Evolutionary conservation across 2,329 filamentous ascomycete genomes (phyloP), one percentile per base, ranked within the genome.

Genomic region (Blastomyces emzantsi): DNA sequence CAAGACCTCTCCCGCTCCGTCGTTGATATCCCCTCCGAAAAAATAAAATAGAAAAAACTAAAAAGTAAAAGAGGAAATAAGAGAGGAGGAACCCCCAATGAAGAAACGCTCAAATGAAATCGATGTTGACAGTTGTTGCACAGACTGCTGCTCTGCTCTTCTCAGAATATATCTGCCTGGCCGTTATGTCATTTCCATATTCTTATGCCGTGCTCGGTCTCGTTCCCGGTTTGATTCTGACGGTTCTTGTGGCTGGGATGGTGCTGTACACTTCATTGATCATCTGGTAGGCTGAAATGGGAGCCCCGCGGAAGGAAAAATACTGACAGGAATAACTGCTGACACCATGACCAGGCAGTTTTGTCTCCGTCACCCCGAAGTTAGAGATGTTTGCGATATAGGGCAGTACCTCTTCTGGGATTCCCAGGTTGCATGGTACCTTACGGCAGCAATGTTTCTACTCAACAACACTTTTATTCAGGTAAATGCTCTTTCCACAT

Each of bases 391-490:
- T 17, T 96, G 92, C 73, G 92, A 97, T 73, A 90, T 97, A 72
- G 92, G 92, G n/a, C 90, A 96, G 75, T 92, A 92, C 83, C 84
- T 97, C 28, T 96, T 96, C 77, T 95, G 89, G 87, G 87, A 88
- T 67, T 87, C 90, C 74, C 85, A 83, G 65, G 90, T 88, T 84
- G 85, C 82, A 2, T 87, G 85, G 79, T 86, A 80, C 70, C 77
- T 82, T 63, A 87, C 85, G 1, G 92, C 90, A 1, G 78, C 90
- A 73, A 96, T 96, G 89, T 97, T 97, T 75, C 78, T 96, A 56
- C 76, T 96, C 66, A 97, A 97, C 82, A 97, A 96, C 74, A 96
- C 90, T 19, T 94, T 94, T 74, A 94, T 95, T 69, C 87, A 91
- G 77, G 87, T 82, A 70, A 70, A 69, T 19, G 6, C 11, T 5